A percentile compares a stretch with the other conserved stretches of the same genome.
Evolutionary conservation across 371 early-diverging fungal genomes (phyloP).

Genomic region (Thermomucor indicae-seudaticae): DNA sequence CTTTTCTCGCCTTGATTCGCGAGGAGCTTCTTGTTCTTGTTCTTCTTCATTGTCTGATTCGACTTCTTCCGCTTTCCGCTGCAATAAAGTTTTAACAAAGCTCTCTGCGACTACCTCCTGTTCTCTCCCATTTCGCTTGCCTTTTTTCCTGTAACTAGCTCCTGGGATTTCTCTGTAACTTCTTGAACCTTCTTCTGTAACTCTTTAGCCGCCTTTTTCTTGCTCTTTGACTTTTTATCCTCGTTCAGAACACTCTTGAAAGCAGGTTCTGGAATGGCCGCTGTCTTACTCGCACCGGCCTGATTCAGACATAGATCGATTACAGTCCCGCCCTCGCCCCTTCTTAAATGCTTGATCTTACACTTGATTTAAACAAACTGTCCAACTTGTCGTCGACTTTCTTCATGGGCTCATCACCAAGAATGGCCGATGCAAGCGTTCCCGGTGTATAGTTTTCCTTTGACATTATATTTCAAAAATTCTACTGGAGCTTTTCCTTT

Average conservation of each 20-base stretch:
- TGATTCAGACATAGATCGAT: neutral
- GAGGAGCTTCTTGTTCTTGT: neutral
- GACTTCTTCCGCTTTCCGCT: constrained; percentile 3
- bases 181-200: constrained; percentile 1
- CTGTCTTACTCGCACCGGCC: constrained; percentile 1
- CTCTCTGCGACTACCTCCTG: too few relatives aligned
- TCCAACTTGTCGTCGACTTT: neutral
- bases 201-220: constrained; percentile 1
- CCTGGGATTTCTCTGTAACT: neutral
- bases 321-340: too few relatives aligned
- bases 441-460: too few relatives aligned
- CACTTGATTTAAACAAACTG: neutral
- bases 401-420: neutral
- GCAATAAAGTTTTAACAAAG: neutral
- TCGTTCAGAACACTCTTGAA: neutral
- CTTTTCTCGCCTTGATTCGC: neutral
- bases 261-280: neutral
- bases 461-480: too few relatives aligned
- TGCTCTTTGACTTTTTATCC: neutral
- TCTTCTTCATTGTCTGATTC: neutral
- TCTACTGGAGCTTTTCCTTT: too few relatives aligned
- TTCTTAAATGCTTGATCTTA: neutral
- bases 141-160: neutral
- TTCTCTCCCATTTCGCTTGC: neutral
- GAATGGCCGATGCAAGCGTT: neutral